A percentile compares a stretch with the other conserved stretches of the same genome.
These are phyloP conservation scores for Ganoderma multipileum DNA, from an alignment of 1,284 basidiomycete genomes.

Conservation along the genomic window DNA sequence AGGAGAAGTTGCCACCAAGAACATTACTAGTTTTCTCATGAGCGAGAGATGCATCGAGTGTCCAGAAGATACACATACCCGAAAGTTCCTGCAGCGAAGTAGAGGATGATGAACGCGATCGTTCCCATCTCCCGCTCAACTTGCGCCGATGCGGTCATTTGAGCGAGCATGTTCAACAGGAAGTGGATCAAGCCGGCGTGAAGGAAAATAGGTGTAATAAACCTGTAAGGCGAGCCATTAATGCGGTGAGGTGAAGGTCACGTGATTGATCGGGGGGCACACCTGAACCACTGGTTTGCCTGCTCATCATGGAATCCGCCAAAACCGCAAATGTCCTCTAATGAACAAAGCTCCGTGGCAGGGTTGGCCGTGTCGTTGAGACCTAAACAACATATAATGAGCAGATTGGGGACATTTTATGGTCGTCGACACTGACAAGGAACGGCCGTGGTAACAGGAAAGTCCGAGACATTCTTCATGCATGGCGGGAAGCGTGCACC, in stretches of 20 bases:
- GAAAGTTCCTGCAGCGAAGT: slow-evolving; percentile 91
- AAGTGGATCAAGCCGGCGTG: slow-evolving; percentile 94
- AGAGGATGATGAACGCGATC: slow-evolving; percentile 80
- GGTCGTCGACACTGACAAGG: slow-evolving; percentile 58
- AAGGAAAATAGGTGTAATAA: slow-evolving; percentile 87
- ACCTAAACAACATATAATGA: slow-evolving; percentile 47
- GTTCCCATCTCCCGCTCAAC: slow-evolving; percentile 91
- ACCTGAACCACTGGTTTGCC: slow-evolving; percentile 91
- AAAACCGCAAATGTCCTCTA: slow-evolving; percentile 89
- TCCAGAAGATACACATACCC: slow-evolving; percentile 58
- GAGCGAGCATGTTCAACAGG: slow-evolving; percentile 89
- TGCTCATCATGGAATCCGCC: slow-evolving; percentile 75
- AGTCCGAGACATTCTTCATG: slow-evolving; percentile 76
- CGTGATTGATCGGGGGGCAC: slow-evolving; percentile 28
- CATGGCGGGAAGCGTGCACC: slow-evolving; percentile 93
- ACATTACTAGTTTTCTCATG: slow-evolving; percentile 62
- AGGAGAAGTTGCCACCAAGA: slow-evolving; percentile 89
- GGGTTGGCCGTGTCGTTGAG: slow-evolving; percentile 82
- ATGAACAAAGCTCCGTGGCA: slow-evolving; percentile 70
- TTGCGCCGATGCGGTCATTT: slow-evolving; percentile 81
- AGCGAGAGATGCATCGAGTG: neutral
- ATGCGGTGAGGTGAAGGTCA: neutral
- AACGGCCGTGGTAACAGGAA: slow-evolving; percentile 67
- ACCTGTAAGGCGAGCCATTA: slow-evolving; percentile 50
- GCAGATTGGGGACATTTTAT: neutral